Base-by-base conservation (phyloP, 257 asterid species). In the Nicotiana undulata region DNA sequence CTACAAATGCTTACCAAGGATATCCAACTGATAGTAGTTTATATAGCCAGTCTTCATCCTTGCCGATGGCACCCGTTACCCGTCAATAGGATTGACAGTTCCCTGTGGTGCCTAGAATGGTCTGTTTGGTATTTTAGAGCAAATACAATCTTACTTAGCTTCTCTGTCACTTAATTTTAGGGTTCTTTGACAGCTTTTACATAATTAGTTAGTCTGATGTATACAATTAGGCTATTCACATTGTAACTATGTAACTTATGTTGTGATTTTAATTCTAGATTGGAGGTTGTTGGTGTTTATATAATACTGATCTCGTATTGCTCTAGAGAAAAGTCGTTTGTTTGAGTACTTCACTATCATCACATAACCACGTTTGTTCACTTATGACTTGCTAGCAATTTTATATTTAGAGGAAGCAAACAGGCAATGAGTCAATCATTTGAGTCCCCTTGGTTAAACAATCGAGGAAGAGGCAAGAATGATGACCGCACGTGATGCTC, bases 21-120 rank as follows among this genome's bases (percentile, higher is more conserved):
- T 91, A 87, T 84, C 86, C 93, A 10, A 81, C 88, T 5, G 96
- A 94, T 22, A 87, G 93, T 51, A 88, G 93, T 49, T 90, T 89
- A 79, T 90, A 89, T 32, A 82, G 86, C 64, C 97, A 88, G 84
- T 81, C 90, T 2, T 80, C 97, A 7, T 85, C 96, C 52, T 56
- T 93, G 86, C 90, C 96, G 7, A 88, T 87, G 94, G 91, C 95
- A 66, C 98, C 95, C 0, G 82, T 85, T 86, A 84, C 85, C 79
- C 92, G 88, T 24, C 93, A 85, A 86, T 90, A 91, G 89, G 37
- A 66, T 34, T 65, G 49, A 65, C 51, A 17, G 74, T 64, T 31
- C 26, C 24, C 15, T 5, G 16, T 32, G 75, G 75, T 65, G 52
- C 34, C 51, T 65, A 65, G 75, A 32, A 32, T 32, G 59, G 13